These are phyloP conservation scores for Tricholoma bakamatsutake DNA, from an alignment of 768 basidiomycete genomes.

Conservation along the genomic window DNA sequence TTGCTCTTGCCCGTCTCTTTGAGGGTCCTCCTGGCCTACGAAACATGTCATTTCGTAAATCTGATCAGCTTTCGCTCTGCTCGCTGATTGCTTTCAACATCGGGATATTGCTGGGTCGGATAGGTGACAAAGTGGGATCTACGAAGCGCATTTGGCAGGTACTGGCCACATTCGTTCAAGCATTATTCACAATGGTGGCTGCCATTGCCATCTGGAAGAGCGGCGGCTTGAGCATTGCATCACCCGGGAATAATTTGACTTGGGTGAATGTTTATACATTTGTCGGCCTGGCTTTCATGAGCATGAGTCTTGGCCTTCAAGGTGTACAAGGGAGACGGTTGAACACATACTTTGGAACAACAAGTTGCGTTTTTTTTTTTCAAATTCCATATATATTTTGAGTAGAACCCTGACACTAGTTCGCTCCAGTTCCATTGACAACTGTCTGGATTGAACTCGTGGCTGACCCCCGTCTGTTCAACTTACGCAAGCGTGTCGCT, in stretches of 20 bases:
- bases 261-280: slow-evolving; percentile 68
- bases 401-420: neutral
- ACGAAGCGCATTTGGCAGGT: slow-evolving; percentile 73
- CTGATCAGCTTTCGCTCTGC: slow-evolving; percentile 78
- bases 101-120: slow-evolving; percentile 72
- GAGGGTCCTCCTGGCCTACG: slow-evolving; percentile 37
- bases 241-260: slow-evolving; percentile 50
- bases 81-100: slow-evolving; percentile 68
- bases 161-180: slow-evolving; percentile 64
- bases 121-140: slow-evolving; percentile 75
- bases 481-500: slow-evolving; percentile 39
- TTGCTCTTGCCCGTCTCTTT: slow-evolving; percentile 82
- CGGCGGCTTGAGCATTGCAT: slow-evolving; percentile 47
- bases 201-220: slow-evolving; percentile 71
- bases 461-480: slow-evolving; percentile 73
- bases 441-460: slow-evolving; percentile 87
- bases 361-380: no score
- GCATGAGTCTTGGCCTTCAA: slow-evolving; percentile 77
- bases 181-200: slow-evolving; percentile 67
- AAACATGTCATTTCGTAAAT: slow-evolving; percentile 62
- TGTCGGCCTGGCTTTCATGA: slow-evolving; percentile 75
- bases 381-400: no score
- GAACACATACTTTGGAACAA: slow-evolving; percentile 77
- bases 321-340: slow-evolving; percentile 80
- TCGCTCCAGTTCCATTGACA: slow-evolving; percentile 63